Percentiles rank a stretch among this genome's conserved stretches.
Evolutionary conservation across 306 rosid species (phyloP).

Genomic region (Prunus mume): DNA sequence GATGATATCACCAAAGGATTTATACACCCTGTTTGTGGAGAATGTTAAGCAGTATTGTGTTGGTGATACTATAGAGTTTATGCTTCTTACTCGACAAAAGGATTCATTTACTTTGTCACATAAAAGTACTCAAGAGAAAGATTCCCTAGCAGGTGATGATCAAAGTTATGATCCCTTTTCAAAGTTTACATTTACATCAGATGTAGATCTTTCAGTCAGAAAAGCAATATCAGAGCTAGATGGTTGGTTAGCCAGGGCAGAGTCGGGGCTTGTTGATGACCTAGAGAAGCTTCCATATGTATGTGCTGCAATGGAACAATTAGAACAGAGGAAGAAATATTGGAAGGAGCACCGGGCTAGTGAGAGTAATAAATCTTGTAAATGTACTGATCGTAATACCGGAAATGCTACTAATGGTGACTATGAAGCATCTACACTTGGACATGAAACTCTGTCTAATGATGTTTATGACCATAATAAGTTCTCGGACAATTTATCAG

Average conservation of each 20-base stretch:
- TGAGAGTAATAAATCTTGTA: constrained; percentile 29
- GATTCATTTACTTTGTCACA: constrained; percentile 50
- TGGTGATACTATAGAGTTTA: constrained; percentile 67
- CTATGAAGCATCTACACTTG: constrained; percentile 35
- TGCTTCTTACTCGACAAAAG: constrained; percentile 65
- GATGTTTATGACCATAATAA: constrained; percentile 37
- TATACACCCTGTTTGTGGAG: constrained; percentile 75
- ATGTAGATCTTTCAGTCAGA: constrained; percentile 80
- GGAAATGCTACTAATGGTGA: constrained; percentile 35
- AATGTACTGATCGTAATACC: constrained; percentile 27
- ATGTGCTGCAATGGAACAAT: constrained; percentile 87
- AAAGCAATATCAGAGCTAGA: constrained; percentile 84
- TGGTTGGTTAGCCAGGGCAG: constrained; percentile 88
- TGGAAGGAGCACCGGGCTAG: constrained; percentile 64
- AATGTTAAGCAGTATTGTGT: constrained; percentile 59
- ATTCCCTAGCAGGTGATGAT: constrained; percentile 19
- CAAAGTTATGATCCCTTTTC: constrained; percentile 66
- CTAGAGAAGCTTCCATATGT: constrained; percentile 92
- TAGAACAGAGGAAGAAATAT: constrained; percentile 80
- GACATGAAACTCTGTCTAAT: constrained; percentile 34
- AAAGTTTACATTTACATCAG: constrained; percentile 82
- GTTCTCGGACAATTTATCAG: constrained; percentile 5
- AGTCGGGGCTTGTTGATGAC: constrained; percentile 88
- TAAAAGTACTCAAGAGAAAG: constrained; percentile 48
- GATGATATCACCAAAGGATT: constrained; percentile 78